These are phyloP conservation scores for Jamesozyma hellenica DNA, from an alignment of 805 yeast species.

Conservation along the genomic window DNA sequence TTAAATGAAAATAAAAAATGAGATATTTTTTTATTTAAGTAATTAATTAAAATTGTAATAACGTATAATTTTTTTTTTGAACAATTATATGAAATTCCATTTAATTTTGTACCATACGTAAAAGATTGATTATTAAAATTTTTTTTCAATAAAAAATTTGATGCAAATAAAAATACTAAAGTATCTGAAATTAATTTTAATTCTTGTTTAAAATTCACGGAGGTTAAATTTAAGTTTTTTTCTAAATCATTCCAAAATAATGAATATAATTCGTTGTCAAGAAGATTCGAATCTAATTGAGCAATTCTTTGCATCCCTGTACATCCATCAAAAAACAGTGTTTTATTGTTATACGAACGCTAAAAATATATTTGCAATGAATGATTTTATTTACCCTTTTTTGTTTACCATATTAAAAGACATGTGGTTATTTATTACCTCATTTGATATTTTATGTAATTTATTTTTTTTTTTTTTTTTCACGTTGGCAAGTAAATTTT, in stretches of 20 bases:
- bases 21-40: constrained; percentile 10
- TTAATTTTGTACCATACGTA: constrained; percentile 11
- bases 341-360: too few relatives aligned
- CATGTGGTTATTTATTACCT: too few relatives aligned
- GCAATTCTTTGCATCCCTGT: constrained; percentile 16
- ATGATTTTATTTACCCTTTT: too few relatives aligned
- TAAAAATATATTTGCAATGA: too few relatives aligned
- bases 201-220: constrained; percentile 10
- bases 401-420: too few relatives aligned
- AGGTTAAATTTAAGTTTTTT: constrained; percentile 4
- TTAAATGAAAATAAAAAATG: constrained; percentile 6
- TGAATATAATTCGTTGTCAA: constrained; percentile 14
- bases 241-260: constrained; percentile 12
- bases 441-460: too few relatives aligned
- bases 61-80: constrained; percentile 10
- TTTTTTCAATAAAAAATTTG: constrained; percentile 4
- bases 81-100: constrained; percentile 12
- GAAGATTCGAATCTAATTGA: constrained; percentile 15
- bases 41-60: constrained; percentile 10
- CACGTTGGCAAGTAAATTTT: too few relatives aligned
- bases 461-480: too few relatives aligned
- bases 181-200: constrained; percentile 13
- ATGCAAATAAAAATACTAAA: constrained; percentile 13
- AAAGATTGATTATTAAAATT: neutral
- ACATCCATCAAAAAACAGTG: too few relatives aligned